Evolutionary conservation across 495 filamentous ascomycete genomes (phyloP), one percentile per base, ranked within the genome.

Genomic region (Penicillium odoratum): DNA sequence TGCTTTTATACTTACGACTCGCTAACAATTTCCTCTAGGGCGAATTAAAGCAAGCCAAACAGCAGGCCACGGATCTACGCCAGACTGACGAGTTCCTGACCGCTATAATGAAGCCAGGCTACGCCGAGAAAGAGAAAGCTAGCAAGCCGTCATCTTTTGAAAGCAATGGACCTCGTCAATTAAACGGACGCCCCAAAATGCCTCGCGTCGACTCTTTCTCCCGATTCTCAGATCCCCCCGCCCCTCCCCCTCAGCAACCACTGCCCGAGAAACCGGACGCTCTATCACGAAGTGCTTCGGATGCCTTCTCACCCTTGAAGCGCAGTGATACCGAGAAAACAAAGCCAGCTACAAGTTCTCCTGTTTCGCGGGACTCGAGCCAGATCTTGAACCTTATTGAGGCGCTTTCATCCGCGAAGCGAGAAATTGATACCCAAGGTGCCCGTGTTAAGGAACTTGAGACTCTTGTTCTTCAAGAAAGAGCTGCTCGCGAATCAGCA

Each of bases 171-270:
- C 62, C 69, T 52, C 74, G 72, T 40, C 76, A 77, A 53, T 53
- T 76, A 10, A 78, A 81, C 40, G 79, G 78, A 48, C 61, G 70
- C 50, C 71, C 76, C 10, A 73, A 74, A 83, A 81, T 79, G 74
- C 84, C 68, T 82, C 89, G 72, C 68, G 83, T 70, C 70, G 77
- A 80, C 62, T 73, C 74, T 9, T 72, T 80, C 46, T 81, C 79
- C 0, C 67, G 90, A 45, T 97, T 96, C 59, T 93, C 90, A 3
- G 91, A 96, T 55, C 93, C 92, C 18, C 92, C 91, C 8, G 90
- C 91, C 16, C 94, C 93, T 29, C 92, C 94, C 15, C 93, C 93
- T 11, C 89, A 93, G 64, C 92, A 96, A 64, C 91, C 93, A 15
- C 75, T 97, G 0, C 92, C 92, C 6, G 91, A 95, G 63, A 96